Percentiles rank a stretch among this genome's conserved stretches.
These are phyloP conservation scores for Cryptococcus wingfieldii DNA, from an alignment of 1,284 basidiomycete species.

Conservation along the genomic window DNA sequence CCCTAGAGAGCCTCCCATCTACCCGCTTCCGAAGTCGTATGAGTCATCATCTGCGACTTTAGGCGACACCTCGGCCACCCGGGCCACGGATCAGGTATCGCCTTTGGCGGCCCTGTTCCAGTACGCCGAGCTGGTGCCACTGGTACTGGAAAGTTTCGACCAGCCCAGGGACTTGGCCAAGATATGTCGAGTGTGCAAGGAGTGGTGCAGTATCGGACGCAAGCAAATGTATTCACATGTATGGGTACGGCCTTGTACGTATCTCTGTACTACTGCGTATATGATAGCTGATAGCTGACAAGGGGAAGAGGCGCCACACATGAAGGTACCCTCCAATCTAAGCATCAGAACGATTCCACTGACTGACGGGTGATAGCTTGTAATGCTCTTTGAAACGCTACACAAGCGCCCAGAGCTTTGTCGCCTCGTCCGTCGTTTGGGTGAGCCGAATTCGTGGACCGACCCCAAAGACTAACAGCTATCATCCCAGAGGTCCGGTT, in stretches of 20 bases:
- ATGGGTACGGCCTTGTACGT: slow-evolving; percentile 47
- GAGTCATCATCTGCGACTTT: neutral
- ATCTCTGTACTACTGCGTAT: neutral
- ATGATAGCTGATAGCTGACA: neutral
- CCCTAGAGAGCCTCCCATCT: slow-evolving; percentile 13
- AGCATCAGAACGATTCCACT: neutral
- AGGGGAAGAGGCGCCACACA: slow-evolving; percentile 39
- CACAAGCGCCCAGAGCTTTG: slow-evolving; percentile 29
- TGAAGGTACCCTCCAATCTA: slow-evolving; percentile 12
- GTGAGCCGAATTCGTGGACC: slow-evolving; percentile 15
- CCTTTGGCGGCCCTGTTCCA: slow-evolving; percentile 32
- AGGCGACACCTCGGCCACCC: neutral
- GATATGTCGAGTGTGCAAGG: slow-evolving; percentile 28
- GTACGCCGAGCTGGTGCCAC: slow-evolving; percentile 36
- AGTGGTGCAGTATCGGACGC: slow-evolving; percentile 28
- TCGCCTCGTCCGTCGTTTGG: slow-evolving; percentile 30
- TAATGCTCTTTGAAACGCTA: slow-evolving; percentile 38
- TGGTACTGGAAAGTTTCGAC: slow-evolving; percentile 33
- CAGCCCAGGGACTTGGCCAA: slow-evolving; percentile 34
- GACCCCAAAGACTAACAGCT: neutral
- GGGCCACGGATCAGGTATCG: slow-evolving; percentile 4
- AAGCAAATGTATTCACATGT: slow-evolving; percentile 39
- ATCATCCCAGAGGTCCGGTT: slow-evolving; percentile 38
- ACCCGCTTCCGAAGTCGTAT: slow-evolving; percentile 26
- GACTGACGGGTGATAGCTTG: slow-evolving; percentile 23